phyloP scores from a whole-genome alignment of 306 rosid species.

The Cyclanthera cordifolia region DNA sequence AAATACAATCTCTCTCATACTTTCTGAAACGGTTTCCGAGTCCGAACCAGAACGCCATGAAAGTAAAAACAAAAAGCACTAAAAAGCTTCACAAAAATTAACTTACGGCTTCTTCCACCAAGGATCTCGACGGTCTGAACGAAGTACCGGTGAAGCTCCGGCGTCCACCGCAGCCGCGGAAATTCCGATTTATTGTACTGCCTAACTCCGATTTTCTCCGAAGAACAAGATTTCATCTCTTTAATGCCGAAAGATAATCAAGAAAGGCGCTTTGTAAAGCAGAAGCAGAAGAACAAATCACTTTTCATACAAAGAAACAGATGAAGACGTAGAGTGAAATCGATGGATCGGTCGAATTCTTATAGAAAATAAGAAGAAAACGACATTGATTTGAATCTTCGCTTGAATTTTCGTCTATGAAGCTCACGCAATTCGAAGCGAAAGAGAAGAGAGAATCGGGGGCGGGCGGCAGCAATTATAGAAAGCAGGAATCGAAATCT shows the following conservation, averaged over 20 bases:
- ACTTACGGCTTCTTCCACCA: constrained; percentile 35
- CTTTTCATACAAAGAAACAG: too few relatives aligned
- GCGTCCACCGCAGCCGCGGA: constrained; percentile 38
- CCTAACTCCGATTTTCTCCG: constrained; percentile 23
- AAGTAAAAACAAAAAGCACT: background rate
- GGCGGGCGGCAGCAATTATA: constrained; percentile 4
- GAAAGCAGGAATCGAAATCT: constrained; percentile 1
- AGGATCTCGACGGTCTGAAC: constrained; percentile 28
- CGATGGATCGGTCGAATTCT: too few relatives aligned
- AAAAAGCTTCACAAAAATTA: background rate
- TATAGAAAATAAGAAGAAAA: too few relatives aligned
- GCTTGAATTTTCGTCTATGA: too few relatives aligned
- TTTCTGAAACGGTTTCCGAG: background rate
- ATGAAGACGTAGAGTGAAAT: too few relatives aligned
- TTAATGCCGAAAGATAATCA: background rate
- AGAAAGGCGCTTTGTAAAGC: too few relatives aligned
- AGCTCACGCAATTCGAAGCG: background rate
- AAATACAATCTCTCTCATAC: background rate
- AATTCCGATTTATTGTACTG: constrained; percentile 31
- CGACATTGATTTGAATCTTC: too few relatives aligned
- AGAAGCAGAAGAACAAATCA: too few relatives aligned
- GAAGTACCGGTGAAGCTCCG: constrained; percentile 31
- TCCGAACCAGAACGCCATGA: background rate
- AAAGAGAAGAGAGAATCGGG: background rate
- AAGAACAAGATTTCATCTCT: background rate